These are phyloP conservation scores for Echium plantagineum DNA, from an alignment of 257 asterid species.

Conservation along the genomic window DNA sequence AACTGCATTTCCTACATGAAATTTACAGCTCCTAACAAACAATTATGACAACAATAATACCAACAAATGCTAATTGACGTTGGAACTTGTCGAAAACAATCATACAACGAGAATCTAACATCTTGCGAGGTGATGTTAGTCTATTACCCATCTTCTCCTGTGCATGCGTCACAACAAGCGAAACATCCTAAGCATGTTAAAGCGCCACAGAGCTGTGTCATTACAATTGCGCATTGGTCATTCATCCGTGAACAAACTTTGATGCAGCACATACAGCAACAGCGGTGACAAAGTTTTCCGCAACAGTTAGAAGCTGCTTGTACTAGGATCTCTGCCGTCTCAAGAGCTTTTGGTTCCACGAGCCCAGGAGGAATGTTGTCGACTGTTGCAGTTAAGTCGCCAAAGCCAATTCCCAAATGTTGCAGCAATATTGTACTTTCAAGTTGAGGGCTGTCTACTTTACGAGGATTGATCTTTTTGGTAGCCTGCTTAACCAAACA, in stretches of 20 bases:
- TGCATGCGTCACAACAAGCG: constrained; percentile 17
- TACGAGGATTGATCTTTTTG: constrained; percentile 23
- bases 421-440: constrained; percentile 18
- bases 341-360: constrained; percentile 20
- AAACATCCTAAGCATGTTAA: constrained; percentile 73
- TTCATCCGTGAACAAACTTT: constrained; percentile 47
- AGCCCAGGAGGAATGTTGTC: constrained; percentile 62
- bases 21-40: too few species aligned
- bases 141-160: not conserved
- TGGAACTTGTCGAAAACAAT: too few species aligned
- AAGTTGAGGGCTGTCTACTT: constrained; percentile 33
- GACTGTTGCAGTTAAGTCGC: constrained; percentile 51
- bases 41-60: too few species aligned
- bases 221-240: constrained; percentile 59
- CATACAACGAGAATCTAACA: not conserved
- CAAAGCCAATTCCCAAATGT: constrained; percentile 55
- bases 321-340: constrained; percentile 49
- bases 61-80: too few species aligned
- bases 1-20: too few species aligned
- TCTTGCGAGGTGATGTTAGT: not conserved
- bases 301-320: constrained; percentile 68
- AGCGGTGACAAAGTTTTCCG: constrained; percentile 42
- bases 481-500: constrained; percentile 7
- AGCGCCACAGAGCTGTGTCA: constrained; percentile 59
- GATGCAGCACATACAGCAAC: constrained; percentile 87